These are phyloP conservation scores for Graphiopsis chlorocephala DNA, from an alignment of 2,329 filamentous ascomycete species.

Conservation along the genomic window DNA sequence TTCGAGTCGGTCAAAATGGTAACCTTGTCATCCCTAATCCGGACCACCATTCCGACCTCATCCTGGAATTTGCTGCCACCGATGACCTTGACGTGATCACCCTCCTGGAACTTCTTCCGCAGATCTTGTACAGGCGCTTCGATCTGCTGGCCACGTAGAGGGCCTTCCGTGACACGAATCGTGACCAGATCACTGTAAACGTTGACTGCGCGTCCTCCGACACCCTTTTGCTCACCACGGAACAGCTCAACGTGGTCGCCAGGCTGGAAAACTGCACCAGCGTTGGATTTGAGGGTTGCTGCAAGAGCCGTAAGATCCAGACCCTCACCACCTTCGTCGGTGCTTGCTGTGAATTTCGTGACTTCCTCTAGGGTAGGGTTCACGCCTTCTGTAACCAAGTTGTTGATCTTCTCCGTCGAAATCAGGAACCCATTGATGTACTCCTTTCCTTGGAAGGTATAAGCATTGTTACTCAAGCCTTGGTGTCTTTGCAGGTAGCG, in stretches of 20 bases:
- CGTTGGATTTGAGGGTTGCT: constrained; percentile 81
- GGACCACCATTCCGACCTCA: constrained; percentile 95
- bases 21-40: constrained; percentile 86
- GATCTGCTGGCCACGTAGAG: constrained; percentile 76
- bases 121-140: constrained; percentile 90
- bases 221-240: constrained; percentile 89
- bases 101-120: constrained; percentile 86
- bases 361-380: constrained; percentile 93
- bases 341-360: constrained; percentile 84
- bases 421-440: constrained; percentile 92
- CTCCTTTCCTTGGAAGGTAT: constrained; percentile 81
- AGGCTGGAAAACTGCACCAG: constrained; percentile 78
- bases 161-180: constrained; percentile 73
- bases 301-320: constrained; percentile 88
- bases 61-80: constrained; percentile 91
- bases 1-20: constrained; percentile 91
- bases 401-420: constrained; percentile 88
- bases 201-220: constrained; percentile 79
- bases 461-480: constrained; percentile 63
- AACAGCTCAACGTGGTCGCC: constrained; percentile 97
- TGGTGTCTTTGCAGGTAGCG: constrained; percentile 51
- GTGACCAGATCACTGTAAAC: constrained; percentile 92
- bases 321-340: constrained; percentile 89
- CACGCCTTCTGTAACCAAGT: constrained; percentile 81
- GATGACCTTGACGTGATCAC: constrained; percentile 98